Base-by-base conservation (phyloP, 192 early-diverging fungal genomes). In the Coemansia sp. region DNA sequence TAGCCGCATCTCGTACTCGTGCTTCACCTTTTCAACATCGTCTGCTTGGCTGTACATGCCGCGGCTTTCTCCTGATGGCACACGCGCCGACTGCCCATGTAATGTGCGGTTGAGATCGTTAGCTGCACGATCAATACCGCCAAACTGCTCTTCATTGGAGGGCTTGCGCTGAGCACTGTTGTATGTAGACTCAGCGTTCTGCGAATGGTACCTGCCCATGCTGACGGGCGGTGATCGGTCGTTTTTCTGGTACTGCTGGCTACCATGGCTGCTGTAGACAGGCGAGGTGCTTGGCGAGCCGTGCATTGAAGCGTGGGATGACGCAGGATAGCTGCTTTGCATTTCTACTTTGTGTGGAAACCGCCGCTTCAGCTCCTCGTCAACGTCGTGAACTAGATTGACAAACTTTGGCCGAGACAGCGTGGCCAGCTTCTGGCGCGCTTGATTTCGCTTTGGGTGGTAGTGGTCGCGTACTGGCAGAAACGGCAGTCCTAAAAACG, bases 381-480 rank as follows among this genome's bases (percentile, higher is more conserved):
- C 91, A 11, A 96, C 90, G 71, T 96, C 96, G 60, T 85, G 86
- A 9, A 89, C 91, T 39, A 98, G 82, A 60, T 97, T 93, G 49
- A 92, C 89, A 81, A 97, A 98, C 51, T 93, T 86, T 63, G 80
- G 59, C 50, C 66, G 81, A 10, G 92, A 88, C 10, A 98, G 82
- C 5, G 93, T 94, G n/a, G 94, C 89, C 8, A 98, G 83, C 69
- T 98, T 98, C 62, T 92, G 92, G 18, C 96, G 85, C 4, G 94
- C 94, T 66, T 95, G 93, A 77, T 98, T 98, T 39, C 96, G 86
- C 63, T 94, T 78, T 28, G 75, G 75, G 71, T 98, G 95, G 66
- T 90, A 96, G 42, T 92, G 88, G 61, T 93, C 86, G 16, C 87
- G 76, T 20, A 91, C 87, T 5, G 85, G 84, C 39, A 96, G 80